Percentiles rank a stretch among this genome's conserved stretches.
Evolutionary conservation across 1,284 basidiomycete genomes (phyloP).

Genomic region (Apiotrichum montevideense): DNA sequence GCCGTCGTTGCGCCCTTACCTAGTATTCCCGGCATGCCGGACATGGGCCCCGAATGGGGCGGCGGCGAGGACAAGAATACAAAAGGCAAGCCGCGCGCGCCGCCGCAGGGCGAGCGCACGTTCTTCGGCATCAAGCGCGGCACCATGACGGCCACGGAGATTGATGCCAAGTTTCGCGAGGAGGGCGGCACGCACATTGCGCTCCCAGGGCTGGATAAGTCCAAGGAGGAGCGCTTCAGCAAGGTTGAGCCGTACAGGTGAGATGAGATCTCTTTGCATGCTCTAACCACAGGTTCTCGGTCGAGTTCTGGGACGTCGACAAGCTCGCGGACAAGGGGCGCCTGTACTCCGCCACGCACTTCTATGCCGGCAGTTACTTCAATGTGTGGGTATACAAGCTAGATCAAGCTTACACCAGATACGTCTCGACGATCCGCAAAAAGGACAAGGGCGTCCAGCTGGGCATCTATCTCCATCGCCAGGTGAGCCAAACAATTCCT

Average conservation of each 20-base stretch:
- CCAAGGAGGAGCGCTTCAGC: constrained; percentile 36
- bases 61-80: constrained; percentile 9
- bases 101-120: constrained; percentile 40
- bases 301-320: constrained; percentile 86
- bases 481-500: constrained; percentile 44
- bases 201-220: constrained; percentile 13
- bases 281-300: constrained; percentile 52
- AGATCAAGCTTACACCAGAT: constrained; percentile 49
- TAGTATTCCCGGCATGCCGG: constrained; percentile 31
- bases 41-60: constrained; percentile 37
- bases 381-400: constrained; percentile 21
- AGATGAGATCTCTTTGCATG: constrained; percentile 47
- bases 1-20: constrained; percentile 7
- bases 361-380: constrained; percentile 46
- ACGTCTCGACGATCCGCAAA: constrained; percentile 74
- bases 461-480: constrained; percentile 84
- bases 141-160: constrained; percentile 30
- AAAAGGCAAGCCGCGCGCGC: constrained; percentile 17
- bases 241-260: constrained; percentile 61
- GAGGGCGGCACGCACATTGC: constrained; percentile 12
- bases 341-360: constrained; percentile 50
- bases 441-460: constrained; percentile 64
- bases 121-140: constrained; percentile 46
- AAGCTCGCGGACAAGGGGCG: constrained; percentile 74
- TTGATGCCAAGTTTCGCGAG: constrained; percentile 25